Conservation (phyloP, 768 basidiomycete species). For the Vararia minispora region DNA sequence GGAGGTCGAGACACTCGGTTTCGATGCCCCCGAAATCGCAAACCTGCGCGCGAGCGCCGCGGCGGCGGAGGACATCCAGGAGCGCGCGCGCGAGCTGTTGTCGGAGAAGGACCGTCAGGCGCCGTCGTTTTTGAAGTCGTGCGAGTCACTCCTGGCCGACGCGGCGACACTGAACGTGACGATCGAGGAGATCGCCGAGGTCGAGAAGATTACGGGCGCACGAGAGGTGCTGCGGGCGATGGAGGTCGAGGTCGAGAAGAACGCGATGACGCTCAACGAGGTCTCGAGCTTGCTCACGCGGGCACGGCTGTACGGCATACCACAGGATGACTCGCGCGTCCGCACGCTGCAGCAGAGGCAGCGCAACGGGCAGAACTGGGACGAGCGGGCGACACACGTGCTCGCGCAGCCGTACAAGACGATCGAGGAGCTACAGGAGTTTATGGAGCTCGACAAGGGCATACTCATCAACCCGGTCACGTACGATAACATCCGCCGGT, state of each 20-base stretch:
- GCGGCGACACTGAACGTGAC: conserved; percentile 75
- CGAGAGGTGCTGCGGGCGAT: conserved; percentile 72
- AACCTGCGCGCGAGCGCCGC: conserved; percentile 41
- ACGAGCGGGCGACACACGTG: conserved; percentile 51
- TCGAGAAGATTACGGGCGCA: conserved; percentile 75
- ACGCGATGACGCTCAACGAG: conserved; percentile 60
- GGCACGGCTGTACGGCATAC: conserved; percentile 56
- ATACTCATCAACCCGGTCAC: conserved; percentile 63
- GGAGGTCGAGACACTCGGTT: conserved; percentile 72
- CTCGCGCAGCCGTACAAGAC: conserved; percentile 63
- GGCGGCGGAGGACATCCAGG: conserved; percentile 54
- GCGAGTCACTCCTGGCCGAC: conserved; percentile 57
- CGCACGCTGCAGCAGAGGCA: conserved; percentile 52
- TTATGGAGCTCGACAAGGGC: conserved; percentile 49
- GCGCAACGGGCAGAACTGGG: conserved; percentile 67
- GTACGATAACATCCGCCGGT: conserved; percentile 50
- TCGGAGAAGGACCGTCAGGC: conserved; percentile 38
- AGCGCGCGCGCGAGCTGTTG: conserved; percentile 44
- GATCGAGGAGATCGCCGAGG: conserved; percentile 64
- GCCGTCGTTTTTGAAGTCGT: conserved; percentile 57
- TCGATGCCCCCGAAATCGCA: conserved; percentile 70
- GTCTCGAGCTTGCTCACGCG: conserved; percentile 63
- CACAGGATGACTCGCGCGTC: conserved; percentile 54
- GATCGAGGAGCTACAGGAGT: conserved; percentile 65
- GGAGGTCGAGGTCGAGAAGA: conserved; percentile 61